A percentile compares a stretch with the other conserved stretches of the same genome.
Conservation (phyloP, 805 yeast genomes). For the Yamadazyma takamatsuzukensis region DNA sequence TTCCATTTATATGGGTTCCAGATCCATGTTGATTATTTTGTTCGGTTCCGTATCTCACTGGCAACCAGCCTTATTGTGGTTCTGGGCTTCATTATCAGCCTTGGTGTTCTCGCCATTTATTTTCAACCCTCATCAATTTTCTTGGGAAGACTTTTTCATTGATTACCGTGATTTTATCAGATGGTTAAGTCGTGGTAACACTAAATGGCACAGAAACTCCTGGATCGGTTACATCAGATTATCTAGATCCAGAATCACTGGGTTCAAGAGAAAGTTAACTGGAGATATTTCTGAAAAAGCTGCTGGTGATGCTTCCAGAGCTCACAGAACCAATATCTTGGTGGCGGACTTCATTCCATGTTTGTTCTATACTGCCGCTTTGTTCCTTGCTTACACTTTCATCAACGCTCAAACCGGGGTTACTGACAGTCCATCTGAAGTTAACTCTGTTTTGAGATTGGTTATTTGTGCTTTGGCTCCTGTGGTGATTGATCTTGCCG, state of each 20-base stretch:
- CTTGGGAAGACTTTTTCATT: constrained; percentile 93
- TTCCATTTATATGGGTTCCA: constrained; percentile 80
- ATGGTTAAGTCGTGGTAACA: constrained; percentile 90
- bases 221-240: constrained; percentile 83
- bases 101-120: constrained; percentile 88
- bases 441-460: constrained; percentile 69
- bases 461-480: constrained; percentile 86
- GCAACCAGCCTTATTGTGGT: constrained; percentile 95
- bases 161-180: constrained; percentile 93
- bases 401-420: constrained; percentile 89
- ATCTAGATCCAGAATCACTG: constrained; percentile 86
- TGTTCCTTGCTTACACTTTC: constrained; percentile 75
- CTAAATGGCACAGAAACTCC: constrained; percentile 83
- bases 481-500: constrained; percentile 85
- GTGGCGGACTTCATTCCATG: constrained; percentile 81
- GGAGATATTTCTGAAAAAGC: constrained; percentile 67
- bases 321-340: constrained; percentile 72
- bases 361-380: constrained; percentile 60
- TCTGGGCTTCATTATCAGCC: constrained; percentile 91
- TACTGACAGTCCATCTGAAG: constrained; percentile 39
- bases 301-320: constrained; percentile 67
- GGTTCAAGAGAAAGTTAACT: constrained; percentile 73
- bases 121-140: constrained; percentile 97
- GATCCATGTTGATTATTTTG: constrained; percentile 66
- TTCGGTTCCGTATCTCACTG: constrained; percentile 76